Conservation (phyloP, 352 stramenopile genomes). For the Pythium rishiriense region DNA sequence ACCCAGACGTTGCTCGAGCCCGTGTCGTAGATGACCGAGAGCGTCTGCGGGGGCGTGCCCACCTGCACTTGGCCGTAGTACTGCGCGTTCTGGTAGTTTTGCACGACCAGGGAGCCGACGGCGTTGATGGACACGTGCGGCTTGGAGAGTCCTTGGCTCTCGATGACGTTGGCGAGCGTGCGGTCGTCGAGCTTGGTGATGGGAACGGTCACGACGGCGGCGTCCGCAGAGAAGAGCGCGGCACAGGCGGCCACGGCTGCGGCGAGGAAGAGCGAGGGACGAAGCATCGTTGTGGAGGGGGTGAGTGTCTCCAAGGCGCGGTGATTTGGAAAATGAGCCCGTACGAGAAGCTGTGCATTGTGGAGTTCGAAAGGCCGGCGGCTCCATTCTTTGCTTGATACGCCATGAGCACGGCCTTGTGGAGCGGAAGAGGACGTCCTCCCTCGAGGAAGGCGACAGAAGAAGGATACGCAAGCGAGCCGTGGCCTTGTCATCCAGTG, state of each 20-base stretch:
- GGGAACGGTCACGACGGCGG: background rate
- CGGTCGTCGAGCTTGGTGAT: background rate
- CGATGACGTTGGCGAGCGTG: slow-evolving; percentile 71
- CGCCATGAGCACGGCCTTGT: too few relatives aligned
- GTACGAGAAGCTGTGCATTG: too few relatives aligned
- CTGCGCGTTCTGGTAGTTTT: slow-evolving; percentile 91
- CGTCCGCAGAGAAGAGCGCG: background rate
- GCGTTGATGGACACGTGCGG: background rate
- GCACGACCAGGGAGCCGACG: background rate
- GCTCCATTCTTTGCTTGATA: too few relatives aligned
- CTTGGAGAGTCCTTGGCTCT: background rate
- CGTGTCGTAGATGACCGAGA: slow-evolving; percentile 97
- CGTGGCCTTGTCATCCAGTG: too few relatives aligned
- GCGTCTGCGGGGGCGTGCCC: slow-evolving; percentile 88
- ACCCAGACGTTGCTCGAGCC: slow-evolving; percentile 97
- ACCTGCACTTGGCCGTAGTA: slow-evolving; percentile 92
- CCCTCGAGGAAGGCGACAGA: too few relatives aligned
- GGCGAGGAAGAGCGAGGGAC: background rate
- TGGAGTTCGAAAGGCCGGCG: too few relatives aligned
- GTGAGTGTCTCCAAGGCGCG: too few relatives aligned
- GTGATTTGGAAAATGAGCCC: background rate
- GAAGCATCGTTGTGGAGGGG: background rate
- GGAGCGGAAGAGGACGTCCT: too few relatives aligned
- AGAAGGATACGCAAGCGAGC: too few relatives aligned
- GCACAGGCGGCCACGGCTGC: background rate